phyloP scores from a whole-genome alignment of 495 filamentous ascomycete species.

The Penicillium psychrofluorescens region DNA sequence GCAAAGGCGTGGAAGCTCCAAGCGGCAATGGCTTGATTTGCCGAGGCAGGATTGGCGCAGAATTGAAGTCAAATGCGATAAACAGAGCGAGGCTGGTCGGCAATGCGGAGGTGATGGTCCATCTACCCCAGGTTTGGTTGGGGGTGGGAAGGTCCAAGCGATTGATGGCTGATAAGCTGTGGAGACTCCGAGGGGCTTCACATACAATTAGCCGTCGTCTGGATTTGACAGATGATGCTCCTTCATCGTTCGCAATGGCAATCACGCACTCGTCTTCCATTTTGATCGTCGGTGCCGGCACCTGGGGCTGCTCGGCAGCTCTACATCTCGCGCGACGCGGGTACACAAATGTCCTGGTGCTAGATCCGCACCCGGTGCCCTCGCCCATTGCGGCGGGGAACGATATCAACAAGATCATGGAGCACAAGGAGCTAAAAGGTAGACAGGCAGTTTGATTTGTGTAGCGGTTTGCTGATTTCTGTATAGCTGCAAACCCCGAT shows the following conservation, averaged over 20 bases:
- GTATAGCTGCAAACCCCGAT: conserved; percentile 8
- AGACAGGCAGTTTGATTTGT: neutral
- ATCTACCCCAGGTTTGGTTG: conserved; percentile 3
- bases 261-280: conserved; percentile 16
- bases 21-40: conserved; percentile 4
- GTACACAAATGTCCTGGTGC: conserved; percentile 38
- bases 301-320: conserved; percentile 47
- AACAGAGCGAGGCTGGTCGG: neutral
- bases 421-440: conserved; percentile 39
- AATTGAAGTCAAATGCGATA: neutral
- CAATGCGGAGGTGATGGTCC: conserved; percentile 11
- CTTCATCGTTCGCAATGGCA: neutral
- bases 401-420: conserved; percentile 52
- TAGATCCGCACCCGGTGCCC: conserved; percentile 38
- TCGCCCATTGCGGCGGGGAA: conserved; percentile 48
- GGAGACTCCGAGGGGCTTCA: neutral
- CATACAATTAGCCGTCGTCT: conserved; percentile 3
- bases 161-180: neutral
- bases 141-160: conserved; percentile 24
- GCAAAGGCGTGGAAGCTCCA: conserved; percentile 8
- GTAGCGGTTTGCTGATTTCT: too few species aligned
- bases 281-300: conserved; percentile 40
- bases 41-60: too few species aligned
- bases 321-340: conserved; percentile 43
- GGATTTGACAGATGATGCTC: too few species aligned